Base-by-base conservation (phyloP, 2,329 filamentous ascomycete genomes). In the Chaetomium olivaceum region DNA sequence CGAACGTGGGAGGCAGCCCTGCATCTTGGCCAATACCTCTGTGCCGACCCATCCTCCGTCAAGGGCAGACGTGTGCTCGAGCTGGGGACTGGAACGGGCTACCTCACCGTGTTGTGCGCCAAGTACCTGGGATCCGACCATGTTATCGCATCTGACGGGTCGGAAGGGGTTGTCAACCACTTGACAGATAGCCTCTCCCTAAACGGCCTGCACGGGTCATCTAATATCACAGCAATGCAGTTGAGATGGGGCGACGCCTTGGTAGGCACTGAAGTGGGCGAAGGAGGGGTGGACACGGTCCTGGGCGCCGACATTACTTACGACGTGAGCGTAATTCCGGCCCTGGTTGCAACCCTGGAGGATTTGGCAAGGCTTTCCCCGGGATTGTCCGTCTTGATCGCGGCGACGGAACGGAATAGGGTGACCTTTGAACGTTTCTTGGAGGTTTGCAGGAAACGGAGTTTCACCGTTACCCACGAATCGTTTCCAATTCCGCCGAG, bases 1-100 rank as follows among this genome's bases (percentile, higher is more conserved):
- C 85, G 91, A 39, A 94, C 91, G 0, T 95, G 91, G 91, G 91
- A 94, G 75, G 91, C 91, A 0, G 87, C 90, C 1, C 79, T 94
- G 9, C 89, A 92, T 70, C 81, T 94, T 0, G 89, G 89, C 1
- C 83, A 88, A 54, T 92, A 88, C 71, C 83, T 93, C 25, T 85
- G 85, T 66, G 66, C 73, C n/a, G 76, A 82, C 58, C 76, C 75
- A 0, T 68, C 70, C 1, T 69, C 83, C 23, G 78, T 91, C 31
- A 72, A 72, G 8, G 82, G 79, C 2, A 89, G 86, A 72, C 82
- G 80, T 8, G 77, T 93, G 0, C 79, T 94, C 2, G 91, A 94
- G 74, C 81, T 94, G 1, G 91, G 91, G 3, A 86, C 90, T 1
- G 91, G 91, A 1, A 93, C 91, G 0, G 91, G 91, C 0, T 90